Conservation (phyloP, 352 stramenopile species). For the Phytophthora crassamura region DNA sequence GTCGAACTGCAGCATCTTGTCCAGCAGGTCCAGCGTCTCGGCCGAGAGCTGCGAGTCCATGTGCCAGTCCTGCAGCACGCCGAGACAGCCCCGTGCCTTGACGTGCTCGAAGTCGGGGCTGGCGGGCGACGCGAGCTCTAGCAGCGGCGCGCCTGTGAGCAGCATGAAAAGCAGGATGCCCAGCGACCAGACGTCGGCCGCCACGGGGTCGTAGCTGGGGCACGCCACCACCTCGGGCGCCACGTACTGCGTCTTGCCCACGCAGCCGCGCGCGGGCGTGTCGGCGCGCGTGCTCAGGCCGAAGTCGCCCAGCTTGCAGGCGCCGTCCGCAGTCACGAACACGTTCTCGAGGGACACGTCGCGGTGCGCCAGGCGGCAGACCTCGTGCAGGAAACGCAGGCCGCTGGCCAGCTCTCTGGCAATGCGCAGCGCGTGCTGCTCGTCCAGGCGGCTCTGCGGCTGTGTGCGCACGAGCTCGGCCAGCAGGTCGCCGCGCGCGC, state of each 20-base stretch:
- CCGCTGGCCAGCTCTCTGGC: slow-evolving; percentile 42
- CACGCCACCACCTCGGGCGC: slow-evolving; percentile 42
- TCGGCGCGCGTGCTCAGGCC: slow-evolving; percentile 49
- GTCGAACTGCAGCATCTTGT: slow-evolving; percentile 44
- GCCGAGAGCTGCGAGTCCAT: slow-evolving; percentile 29
- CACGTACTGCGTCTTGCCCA: slow-evolving; percentile 46
- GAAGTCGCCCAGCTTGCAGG: slow-evolving; percentile 65
- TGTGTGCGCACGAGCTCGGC: slow-evolving; percentile 38
- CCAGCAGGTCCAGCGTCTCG: slow-evolving; percentile 37
- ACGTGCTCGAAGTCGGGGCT: slow-evolving; percentile 44
- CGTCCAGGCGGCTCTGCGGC: slow-evolving; percentile 27
- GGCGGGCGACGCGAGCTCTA: slow-evolving; percentile 37
- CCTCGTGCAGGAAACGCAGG: slow-evolving; percentile 37
- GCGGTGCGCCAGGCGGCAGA: slow-evolving; percentile 45
- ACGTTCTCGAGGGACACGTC: slow-evolving; percentile 78
- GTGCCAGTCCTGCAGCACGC: slow-evolving; percentile 44
- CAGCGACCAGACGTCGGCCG: slow-evolving; percentile 62
- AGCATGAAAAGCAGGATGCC: slow-evolving; percentile 69
- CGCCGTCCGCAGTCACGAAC: slow-evolving; percentile 44
- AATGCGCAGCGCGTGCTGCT: slow-evolving; percentile 37
- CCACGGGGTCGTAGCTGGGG: slow-evolving; percentile 38
- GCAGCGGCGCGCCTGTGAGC: slow-evolving; percentile 54
- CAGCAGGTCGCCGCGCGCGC: slow-evolving; percentile 54
- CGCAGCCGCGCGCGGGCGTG: slow-evolving; percentile 19
- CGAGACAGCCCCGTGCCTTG: slow-evolving; percentile 32